Evolutionary conservation across 768 basidiomycete genomes (phyloP).

Genomic region (Pisolithus microcarpus): DNA sequence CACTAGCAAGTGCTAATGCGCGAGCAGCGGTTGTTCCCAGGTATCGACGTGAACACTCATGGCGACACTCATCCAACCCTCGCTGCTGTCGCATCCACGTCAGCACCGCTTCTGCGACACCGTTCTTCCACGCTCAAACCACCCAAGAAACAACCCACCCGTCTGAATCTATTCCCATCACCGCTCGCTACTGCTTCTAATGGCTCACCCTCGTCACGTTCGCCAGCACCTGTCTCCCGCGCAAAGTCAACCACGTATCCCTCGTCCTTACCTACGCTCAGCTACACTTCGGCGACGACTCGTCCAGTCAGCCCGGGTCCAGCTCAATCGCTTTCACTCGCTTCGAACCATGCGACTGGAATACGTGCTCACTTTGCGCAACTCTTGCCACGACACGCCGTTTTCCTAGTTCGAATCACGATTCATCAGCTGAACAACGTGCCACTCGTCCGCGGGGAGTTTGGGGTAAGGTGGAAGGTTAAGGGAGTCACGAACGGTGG

Average conservation of each 20-base stretch:
- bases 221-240: neutral
- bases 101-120: constrained; percentile 5
- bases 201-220: neutral
- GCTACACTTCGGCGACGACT: neutral
- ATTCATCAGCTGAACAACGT: constrained; percentile 67
- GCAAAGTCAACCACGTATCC: neutral
- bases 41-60: neutral
- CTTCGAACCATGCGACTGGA: constrained; percentile 13
- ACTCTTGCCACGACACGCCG: constrained; percentile 56
- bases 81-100: neutral
- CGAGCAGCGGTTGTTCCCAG: neutral
- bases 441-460: constrained; percentile 65
- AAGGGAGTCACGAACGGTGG: constrained; percentile 46
- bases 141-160: constrained; percentile 1
- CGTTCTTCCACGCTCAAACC: constrained; percentile 11
- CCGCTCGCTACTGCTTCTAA: neutral
- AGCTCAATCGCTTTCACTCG: neutral
- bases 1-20: neutral
- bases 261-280: neutral
- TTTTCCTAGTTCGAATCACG: constrained; percentile 53
- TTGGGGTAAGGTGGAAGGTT: constrained; percentile 66
- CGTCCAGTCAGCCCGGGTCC: constrained; percentile 8
- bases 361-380: constrained; percentile 56
- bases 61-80: neutral
- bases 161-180: constrained; percentile 1